Evolutionary conservation across 1,139 yeast species (phyloP).

Genomic region (Protomyces lactucae-debilis): DNA sequence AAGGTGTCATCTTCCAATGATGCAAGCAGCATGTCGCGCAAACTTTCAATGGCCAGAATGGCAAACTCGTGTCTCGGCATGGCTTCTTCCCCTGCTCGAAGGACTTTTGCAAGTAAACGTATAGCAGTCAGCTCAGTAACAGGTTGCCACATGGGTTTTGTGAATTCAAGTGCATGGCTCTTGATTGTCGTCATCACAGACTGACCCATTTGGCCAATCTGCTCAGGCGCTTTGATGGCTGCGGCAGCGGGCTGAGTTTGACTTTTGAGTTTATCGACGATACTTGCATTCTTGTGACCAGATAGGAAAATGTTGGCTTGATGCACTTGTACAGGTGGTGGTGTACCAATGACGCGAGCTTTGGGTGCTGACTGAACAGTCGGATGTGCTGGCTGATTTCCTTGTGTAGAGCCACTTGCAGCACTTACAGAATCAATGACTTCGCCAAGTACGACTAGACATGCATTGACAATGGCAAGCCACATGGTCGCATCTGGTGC

Average conservation of each 20-base stretch:
- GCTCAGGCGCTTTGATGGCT: not conserved
- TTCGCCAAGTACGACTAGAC: constrained; percentile 1
- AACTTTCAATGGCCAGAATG: not conserved
- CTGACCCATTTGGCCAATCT: not conserved
- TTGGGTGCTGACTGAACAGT: not conserved
- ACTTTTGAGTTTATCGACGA: constrained; percentile 12
- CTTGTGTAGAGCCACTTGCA: not conserved
- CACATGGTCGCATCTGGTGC: constrained; percentile 14
- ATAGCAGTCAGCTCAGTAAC: not conserved
- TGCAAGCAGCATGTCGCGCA: constrained; percentile 1
- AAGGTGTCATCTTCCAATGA: constrained; percentile 14
- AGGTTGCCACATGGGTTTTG: not conserved
- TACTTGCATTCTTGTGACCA: not conserved
- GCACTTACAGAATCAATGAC: not conserved
- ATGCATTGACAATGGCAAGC: constrained; percentile 8
- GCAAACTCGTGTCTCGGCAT: not conserved
- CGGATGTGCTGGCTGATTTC: not conserved
- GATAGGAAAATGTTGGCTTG: constrained; percentile 23
- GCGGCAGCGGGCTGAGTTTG: constrained; percentile 1
- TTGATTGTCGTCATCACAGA: not conserved
- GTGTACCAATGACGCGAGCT: not conserved
- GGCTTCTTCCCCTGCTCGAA: not conserved
- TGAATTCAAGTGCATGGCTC: not conserved
- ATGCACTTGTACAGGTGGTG: constrained; percentile 7
- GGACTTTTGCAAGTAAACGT: not conserved